Evolutionary conservation across 805 yeast species (phyloP), one percentile per base, ranked within the genome.

Genomic region (Yarrowia porcina): DNA sequence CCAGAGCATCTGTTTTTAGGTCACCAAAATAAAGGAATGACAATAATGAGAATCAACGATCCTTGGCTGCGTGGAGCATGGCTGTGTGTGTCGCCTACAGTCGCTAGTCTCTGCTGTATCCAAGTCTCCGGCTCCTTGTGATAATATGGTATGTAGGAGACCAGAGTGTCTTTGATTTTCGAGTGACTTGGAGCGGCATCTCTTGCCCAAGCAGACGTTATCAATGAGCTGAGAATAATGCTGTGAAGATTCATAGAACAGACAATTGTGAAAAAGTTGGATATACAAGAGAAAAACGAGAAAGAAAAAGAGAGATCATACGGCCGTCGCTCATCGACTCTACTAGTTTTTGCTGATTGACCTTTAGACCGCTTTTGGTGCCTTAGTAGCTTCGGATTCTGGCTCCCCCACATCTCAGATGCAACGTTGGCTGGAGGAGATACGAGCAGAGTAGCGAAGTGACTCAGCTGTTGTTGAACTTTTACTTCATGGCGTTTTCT

Each of bases 1-100:
- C n/a, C n/a, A n/a, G n/a, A n/a, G n/a, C n/a, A n/a, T n/a, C n/a
- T n/a, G n/a, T n/a, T n/a, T n/a, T n/a, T n/a, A n/a, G n/a, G 20
- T 47, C 54, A 47, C 54, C 54, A 47, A 9, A 49, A 49, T 10
- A 49, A 20, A 10, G 56, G 56, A 12, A 49, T 49, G 20, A 15
- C 56, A 20, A 32, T n/a, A 8, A 32, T 49, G 39, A 49, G 39
- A 33, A 49, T 32, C 10, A 32, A 20, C 15, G 39, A 47, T 4
- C 54, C 54, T 21, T 47, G 54, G 15, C 38, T 47, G 3, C 54
- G 21, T 4, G 54, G 54, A 4, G 38, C 54, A 15, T 30, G 30
- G 38, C 54, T 49, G 27, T 49, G 38, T 4, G 56, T 49, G 21
- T 49, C 28, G 8, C 54, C 54, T 4, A 30, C 38, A n/a, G 56